Conservation (phyloP, 306 rosid species). For the Alnus rubra region DNA sequence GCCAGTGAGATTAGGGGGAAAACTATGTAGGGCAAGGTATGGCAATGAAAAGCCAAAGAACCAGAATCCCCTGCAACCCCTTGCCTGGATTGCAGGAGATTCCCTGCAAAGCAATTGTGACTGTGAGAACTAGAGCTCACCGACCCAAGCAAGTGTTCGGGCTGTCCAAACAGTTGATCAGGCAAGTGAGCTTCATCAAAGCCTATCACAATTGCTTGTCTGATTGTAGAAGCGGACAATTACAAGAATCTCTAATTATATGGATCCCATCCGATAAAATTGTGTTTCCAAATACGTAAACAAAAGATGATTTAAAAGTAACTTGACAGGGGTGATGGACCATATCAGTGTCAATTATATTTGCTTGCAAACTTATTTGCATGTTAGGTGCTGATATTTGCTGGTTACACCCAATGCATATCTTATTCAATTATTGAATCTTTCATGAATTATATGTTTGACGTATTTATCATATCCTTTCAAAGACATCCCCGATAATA, state of each 20-base stretch:
- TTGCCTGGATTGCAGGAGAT: too few relatives aligned
- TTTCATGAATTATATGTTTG: background rate
- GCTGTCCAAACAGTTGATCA: too few relatives aligned
- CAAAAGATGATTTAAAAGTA: conserved; percentile 10
- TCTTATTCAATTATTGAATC: background rate
- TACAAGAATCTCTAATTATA: too few relatives aligned
- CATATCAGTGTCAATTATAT: conserved; percentile 45
- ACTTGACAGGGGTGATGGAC: conserved; percentile 34
- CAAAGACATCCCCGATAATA: background rate
- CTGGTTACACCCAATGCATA: background rate
- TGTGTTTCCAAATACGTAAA: background rate
- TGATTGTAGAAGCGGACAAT: too few relatives aligned
- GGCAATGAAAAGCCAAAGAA: background rate
- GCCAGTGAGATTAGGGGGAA: conserved; percentile 20
- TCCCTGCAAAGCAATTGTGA: too few relatives aligned
- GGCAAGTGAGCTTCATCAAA: too few relatives aligned
- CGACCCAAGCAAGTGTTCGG: too few relatives aligned
- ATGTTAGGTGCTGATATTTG: conserved; percentile 30
- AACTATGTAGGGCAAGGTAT: conserved; percentile 1
- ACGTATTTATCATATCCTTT: background rate
- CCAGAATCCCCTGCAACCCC: too few relatives aligned
- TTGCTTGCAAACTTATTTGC: conserved; percentile 12
- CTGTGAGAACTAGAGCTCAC: too few relatives aligned
- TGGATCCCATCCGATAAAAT: too few relatives aligned
- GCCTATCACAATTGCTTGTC: too few relatives aligned